These are phyloP conservation scores for Candida boidinii DNA, from an alignment of 805 yeast genomes.

Conservation along the genomic window DNA sequence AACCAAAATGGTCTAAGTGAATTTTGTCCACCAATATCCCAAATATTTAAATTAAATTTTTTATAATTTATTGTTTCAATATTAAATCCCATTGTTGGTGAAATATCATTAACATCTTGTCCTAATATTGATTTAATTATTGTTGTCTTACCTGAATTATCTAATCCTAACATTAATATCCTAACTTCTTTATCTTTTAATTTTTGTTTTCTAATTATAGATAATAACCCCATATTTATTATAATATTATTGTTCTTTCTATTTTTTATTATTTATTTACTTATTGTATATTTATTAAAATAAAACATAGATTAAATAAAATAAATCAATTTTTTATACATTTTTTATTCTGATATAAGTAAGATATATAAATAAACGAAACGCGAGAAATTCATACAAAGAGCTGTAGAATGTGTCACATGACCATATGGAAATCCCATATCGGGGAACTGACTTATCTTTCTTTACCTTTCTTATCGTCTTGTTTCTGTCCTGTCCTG, in stretches of 20 bases:
- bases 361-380: too few relatives aligned
- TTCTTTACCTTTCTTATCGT: too few relatives aligned
- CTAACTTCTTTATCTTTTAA: conserved; percentile 71
- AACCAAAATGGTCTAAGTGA: conserved; percentile 86
- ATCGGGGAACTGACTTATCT: too few relatives aligned
- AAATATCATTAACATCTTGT: conserved; percentile 43
- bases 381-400: too few relatives aligned
- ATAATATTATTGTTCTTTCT: neutral
- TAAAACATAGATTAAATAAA: neutral
- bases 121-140: conserved; percentile 53
- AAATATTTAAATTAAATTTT: conserved; percentile 44
- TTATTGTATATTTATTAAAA: too few relatives aligned
- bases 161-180: conserved; percentile 73
- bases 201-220: conserved; percentile 76
- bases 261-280: neutral
- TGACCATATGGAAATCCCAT: too few relatives aligned
- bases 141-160: conserved; percentile 88
- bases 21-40: conserved; percentile 88
- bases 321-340: neutral
- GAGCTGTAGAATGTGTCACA: too few relatives aligned
- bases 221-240: conserved; percentile 82
- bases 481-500: too few relatives aligned
- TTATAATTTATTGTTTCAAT: conserved; percentile 48
- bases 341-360: too few relatives aligned
- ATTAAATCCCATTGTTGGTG: conserved; percentile 89